These are phyloP conservation scores for Paramarasmius palmivorus DNA, from an alignment of 1,284 basidiomycete species.

Conservation along the genomic window DNA sequence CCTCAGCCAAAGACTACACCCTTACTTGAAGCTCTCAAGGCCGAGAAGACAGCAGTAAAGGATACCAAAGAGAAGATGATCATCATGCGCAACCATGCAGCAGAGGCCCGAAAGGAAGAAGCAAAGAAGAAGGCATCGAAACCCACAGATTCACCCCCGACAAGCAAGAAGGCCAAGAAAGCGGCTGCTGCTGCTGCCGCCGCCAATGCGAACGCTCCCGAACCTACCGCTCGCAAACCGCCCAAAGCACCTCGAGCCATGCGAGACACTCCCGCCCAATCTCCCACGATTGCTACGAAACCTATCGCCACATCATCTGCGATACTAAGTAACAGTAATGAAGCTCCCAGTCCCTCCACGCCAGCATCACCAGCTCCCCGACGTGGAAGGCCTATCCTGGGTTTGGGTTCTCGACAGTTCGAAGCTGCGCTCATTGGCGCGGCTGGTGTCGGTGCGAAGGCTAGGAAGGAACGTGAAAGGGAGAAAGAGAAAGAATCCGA, in stretches of 20 bases:
- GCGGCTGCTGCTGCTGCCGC: constrained; percentile 33
- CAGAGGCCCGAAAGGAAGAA: constrained; percentile 47
- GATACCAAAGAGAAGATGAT: constrained; percentile 42
- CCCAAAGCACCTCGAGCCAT: constrained; percentile 9
- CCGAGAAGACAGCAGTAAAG: constrained; percentile 71
- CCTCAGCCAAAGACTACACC: constrained; percentile 80
- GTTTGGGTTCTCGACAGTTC: constrained; percentile 61
- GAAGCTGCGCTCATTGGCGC: constrained; percentile 64
- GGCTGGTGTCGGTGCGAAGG: constrained; percentile 38
- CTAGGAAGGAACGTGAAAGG: constrained; percentile 25
- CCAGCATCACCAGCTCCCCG: constrained; percentile 30
- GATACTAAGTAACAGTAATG: background rate
- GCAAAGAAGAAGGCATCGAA: constrained; percentile 46
- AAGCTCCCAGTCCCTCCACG: constrained; percentile 15
- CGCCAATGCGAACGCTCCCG: constrained; percentile 15
- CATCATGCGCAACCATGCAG: constrained; percentile 63
- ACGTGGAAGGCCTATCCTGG: constrained; percentile 55
- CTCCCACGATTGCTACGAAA: constrained; percentile 2
- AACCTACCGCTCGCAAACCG: constrained; percentile 21
- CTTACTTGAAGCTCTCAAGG: constrained; percentile 84
- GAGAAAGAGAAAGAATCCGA: constrained; percentile 27
- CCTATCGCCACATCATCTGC: constrained; percentile 3
- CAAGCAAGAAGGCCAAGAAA: constrained; percentile 44
- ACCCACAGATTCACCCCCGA: constrained; percentile 13
- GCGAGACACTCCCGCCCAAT: background rate